Percentiles rank a stretch among this genome's conserved stretches.
Evolutionary conservation across 805 yeast genomes (phyloP).

Genomic region (Starmerella khaoyaiensis): DNA sequence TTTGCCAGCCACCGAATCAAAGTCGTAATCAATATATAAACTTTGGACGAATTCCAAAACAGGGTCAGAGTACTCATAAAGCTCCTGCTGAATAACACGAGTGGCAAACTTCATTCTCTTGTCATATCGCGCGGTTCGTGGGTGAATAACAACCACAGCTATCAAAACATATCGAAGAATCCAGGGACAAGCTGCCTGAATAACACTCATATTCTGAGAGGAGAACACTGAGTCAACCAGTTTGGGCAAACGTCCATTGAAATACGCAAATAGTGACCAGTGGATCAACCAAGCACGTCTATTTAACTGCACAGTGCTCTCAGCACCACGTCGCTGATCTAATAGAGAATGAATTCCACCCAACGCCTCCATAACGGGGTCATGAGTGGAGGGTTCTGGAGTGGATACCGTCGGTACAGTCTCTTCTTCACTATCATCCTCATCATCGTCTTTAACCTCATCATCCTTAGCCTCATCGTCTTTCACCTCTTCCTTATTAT

Average conservation of each 20-base stretch:
- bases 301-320: constrained; percentile 47
- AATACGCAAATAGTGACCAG: constrained; percentile 54
- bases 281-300: constrained; percentile 57
- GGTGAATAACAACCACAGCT: constrained; percentile 33
- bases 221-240: constrained; percentile 46
- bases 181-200: constrained; percentile 66
- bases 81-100: constrained; percentile 46
- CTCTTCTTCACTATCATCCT: constrained; percentile 20
- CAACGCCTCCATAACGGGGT: constrained; percentile 41
- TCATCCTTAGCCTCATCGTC: constrained; percentile 41
- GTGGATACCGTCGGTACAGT: constrained; percentile 16
- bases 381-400: no score
- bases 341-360: constrained; percentile 43
- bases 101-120: constrained; percentile 47
- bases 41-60: constrained; percentile 44
- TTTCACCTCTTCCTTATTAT: constrained; percentile 35
- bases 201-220: constrained; percentile 48
- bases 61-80: constrained; percentile 54
- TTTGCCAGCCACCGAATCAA: constrained; percentile 39
- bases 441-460: constrained; percentile 32
- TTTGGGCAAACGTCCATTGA: constrained; percentile 39
- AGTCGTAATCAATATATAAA: constrained; percentile 46
- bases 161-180: constrained; percentile 50
- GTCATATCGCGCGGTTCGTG: constrained; percentile 28
- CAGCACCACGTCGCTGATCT: constrained; percentile 41